Percentiles rank a stretch among this genome's conserved stretches.
Conservation (phyloP, 192 early-diverging fungal genomes). For the Backusella australiensis region DNA sequence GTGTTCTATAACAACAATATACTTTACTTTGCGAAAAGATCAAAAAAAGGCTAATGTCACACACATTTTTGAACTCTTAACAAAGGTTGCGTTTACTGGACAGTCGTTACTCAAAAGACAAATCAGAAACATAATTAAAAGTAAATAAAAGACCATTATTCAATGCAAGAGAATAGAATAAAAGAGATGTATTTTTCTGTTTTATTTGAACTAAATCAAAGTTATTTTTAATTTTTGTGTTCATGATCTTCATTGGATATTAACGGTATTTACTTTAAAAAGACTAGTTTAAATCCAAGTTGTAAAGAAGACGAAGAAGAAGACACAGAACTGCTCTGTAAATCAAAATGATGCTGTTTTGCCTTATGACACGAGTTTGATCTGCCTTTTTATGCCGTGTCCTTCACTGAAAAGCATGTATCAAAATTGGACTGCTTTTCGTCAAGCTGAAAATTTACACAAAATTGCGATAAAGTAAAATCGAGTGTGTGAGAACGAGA, state of each 20-base stretch:
- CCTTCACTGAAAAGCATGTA: neutral
- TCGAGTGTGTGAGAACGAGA: neutral
- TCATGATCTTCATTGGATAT: neutral
- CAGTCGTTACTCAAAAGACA: neutral
- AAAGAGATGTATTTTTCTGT: neutral
- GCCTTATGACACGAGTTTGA: neutral
- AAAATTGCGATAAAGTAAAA: neutral
- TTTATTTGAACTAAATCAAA: neutral
- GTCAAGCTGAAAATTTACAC: neutral
- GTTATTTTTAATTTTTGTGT: neutral
- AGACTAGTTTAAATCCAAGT: neutral
- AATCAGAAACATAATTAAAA: neutral
- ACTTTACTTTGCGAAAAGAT: neutral
- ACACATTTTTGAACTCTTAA: neutral
- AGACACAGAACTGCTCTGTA: neutral
- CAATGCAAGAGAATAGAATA: neutral
- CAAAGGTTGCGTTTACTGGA: neutral
- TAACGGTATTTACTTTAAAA: neutral
- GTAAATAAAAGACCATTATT: neutral
- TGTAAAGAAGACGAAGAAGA: neutral
- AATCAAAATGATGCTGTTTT: neutral
- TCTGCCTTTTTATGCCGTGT: neutral
- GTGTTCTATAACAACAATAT: neutral
- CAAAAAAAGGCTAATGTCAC: neutral
- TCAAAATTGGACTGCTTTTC: conserved; percentile 2